Evolutionary conservation across 768 basidiomycete genomes (phyloP).

Genomic region (Trametes punicea): DNA sequence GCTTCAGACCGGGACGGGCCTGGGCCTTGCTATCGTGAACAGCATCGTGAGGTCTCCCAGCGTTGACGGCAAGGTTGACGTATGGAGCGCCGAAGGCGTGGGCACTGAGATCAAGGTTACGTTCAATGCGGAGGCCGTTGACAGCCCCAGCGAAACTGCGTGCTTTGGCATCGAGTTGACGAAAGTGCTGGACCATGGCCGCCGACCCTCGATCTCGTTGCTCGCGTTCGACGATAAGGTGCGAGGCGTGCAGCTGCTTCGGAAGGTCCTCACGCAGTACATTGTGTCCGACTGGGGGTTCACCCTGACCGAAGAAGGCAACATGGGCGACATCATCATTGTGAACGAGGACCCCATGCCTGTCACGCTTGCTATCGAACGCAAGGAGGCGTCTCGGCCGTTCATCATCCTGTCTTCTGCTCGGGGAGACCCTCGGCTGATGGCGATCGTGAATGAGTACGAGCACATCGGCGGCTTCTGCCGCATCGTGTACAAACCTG

Average conservation of each 20-base stretch:
- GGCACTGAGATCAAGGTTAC: conserved; percentile 91
- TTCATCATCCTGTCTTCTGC: conserved; percentile 74
- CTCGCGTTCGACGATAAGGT: conserved; percentile 66
- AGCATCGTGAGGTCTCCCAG: conserved; percentile 85
- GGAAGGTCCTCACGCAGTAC: conserved; percentile 59
- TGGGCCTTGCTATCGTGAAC: conserved; percentile 93
- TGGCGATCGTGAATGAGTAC: conserved; percentile 64
- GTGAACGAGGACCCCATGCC: conserved; percentile 72
- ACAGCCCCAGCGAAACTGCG: conserved; percentile 33
- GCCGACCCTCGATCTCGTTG: conserved; percentile 58
- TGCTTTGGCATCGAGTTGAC: conserved; percentile 25
- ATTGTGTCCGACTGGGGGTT: conserved; percentile 79
- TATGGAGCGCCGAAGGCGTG: conserved; percentile 84
- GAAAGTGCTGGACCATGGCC: conserved; percentile 24
- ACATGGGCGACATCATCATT: conserved; percentile 69
- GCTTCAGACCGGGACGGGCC: conserved; percentile 86
- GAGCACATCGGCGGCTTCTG: conserved; percentile 84
- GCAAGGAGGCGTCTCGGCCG: conserved; percentile 55
- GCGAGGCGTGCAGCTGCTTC: conserved; percentile 66
- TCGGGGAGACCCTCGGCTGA: conserved; percentile 60
- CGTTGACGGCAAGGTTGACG: conserved; percentile 89
- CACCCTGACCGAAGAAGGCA: conserved; percentile 38
- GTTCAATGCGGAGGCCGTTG: conserved; percentile 66
- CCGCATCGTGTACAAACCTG: conserved; percentile 86
- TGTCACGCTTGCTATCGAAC: conserved; percentile 54